A percentile compares a stretch with the other conserved stretches of the same genome.
phyloP scores from a whole-genome alignment of 352 stramenopile genomes.

The Phytophthora pistaciae region DNA sequence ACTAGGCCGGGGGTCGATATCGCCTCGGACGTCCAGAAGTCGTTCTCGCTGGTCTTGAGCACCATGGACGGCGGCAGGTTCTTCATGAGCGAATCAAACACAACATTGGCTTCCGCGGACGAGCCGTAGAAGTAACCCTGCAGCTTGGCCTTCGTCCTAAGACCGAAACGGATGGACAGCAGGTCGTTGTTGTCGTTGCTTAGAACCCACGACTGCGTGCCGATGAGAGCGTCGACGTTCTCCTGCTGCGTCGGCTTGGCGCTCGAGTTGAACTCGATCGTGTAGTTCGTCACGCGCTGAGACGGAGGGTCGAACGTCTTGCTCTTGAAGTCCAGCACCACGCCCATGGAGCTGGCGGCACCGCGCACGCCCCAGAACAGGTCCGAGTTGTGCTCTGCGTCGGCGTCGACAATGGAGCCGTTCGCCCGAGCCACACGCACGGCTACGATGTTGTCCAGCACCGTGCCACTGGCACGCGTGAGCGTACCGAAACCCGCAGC shows the following conservation, averaged over 20 bases:
- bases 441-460: slow-evolving; percentile 34
- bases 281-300: too few species aligned
- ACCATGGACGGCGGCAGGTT: slow-evolving; percentile 29
- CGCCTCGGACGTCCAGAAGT: slow-evolving; percentile 30
- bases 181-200: slow-evolving; percentile 37
- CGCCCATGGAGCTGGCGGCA: too few species aligned
- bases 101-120: slow-evolving; percentile 1
- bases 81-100: slow-evolving; percentile 26
- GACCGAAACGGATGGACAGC: slow-evolving; percentile 29
- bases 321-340: too few species aligned
- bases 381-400: slow-evolving; percentile 26
- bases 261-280: neutral
- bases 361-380: slow-evolving; percentile 24
- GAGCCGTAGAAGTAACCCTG: slow-evolving; percentile 32
- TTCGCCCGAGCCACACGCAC: slow-evolving; percentile 35
- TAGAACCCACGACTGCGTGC: slow-evolving; percentile 29
- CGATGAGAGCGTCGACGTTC: slow-evolving; percentile 31
- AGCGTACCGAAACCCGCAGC: slow-evolving; percentile 33
- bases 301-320: too few species aligned
- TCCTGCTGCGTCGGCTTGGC: slow-evolving; percentile 30
- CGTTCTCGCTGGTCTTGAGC: slow-evolving; percentile 19
- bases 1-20: slow-evolving; percentile 27
- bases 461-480: slow-evolving; percentile 26
- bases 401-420: slow-evolving; percentile 32
- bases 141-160: slow-evolving; percentile 20